Conservation (phyloP, 768 basidiomycete species). For the Boletus patriciae region DNA sequence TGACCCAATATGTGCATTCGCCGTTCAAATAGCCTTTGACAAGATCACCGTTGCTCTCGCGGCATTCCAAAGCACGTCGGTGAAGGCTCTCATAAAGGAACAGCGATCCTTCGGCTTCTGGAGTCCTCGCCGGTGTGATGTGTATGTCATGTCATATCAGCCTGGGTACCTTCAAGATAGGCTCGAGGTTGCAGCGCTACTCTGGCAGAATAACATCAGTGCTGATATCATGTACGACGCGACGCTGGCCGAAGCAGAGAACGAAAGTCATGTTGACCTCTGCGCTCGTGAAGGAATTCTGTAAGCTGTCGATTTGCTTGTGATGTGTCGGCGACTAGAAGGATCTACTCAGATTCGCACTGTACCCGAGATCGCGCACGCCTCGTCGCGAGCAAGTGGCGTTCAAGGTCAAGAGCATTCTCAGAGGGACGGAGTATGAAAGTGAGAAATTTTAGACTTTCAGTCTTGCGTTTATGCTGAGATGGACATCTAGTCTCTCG, state of each 20-base stretch:
- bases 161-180: conserved; percentile 74
- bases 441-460: conserved; percentile 39
- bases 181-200: conserved; percentile 69
- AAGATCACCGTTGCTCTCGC: conserved; percentile 72
- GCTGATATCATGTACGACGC: conserved; percentile 88
- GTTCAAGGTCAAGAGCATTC: conserved; percentile 81
- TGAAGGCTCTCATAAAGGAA: conserved; percentile 72
- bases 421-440: conserved; percentile 76
- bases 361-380: conserved; percentile 55
- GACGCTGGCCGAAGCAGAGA: conserved; percentile 58
- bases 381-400: conserved; percentile 60
- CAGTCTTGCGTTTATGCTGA: conserved; percentile 4
- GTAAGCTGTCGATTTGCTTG: conserved; percentile 42
- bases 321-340: conserved; percentile 31
- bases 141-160: conserved; percentile 80
- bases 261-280: conserved; percentile 63
- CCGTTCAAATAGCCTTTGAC: conserved; percentile 75
- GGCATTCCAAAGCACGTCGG: conserved; percentile 62
- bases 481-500: conserved; percentile 48
- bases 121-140: conserved; percentile 88
- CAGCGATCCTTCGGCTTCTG: conserved; percentile 83
- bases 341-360: conserved; percentile 50
- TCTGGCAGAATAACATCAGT: conserved; percentile 83
- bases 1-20: conserved; percentile 64
- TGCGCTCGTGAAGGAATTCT: conserved; percentile 83